Evolutionary conservation across 768 basidiomycete genomes (phyloP).

Genomic region (Boletellus ananas): DNA sequence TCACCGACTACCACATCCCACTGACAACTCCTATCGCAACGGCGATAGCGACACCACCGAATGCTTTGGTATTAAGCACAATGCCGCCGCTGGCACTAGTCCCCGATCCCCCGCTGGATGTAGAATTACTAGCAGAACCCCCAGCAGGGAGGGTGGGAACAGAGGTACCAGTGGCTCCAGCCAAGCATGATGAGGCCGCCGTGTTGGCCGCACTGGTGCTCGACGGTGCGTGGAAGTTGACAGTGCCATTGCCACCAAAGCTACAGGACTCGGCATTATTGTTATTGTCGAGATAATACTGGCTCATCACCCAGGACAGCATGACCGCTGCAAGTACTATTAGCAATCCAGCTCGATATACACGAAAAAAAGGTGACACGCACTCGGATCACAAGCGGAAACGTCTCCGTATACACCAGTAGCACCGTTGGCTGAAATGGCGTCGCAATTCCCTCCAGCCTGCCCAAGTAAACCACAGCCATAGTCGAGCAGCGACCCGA

Average conservation of each 20-base stretch:
- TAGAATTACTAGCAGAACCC: conserved; percentile 9
- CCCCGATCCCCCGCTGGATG: conserved; percentile 21
- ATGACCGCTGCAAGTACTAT: conserved; percentile 53
- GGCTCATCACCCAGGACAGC: conserved; percentile 78
- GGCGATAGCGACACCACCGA: conserved; percentile 37
- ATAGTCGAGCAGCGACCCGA: conserved; percentile 60
- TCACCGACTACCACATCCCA: no score
- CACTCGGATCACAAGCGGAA: conserved; percentile 78
- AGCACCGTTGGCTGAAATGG: conserved; percentile 69
- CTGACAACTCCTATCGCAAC: conserved; percentile 37
- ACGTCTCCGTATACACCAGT: conserved; percentile 74
- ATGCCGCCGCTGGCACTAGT: conserved; percentile 22
- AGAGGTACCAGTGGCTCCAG: conserved; percentile 60
- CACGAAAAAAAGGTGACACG: conserved; percentile 21
- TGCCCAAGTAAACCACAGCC: conserved; percentile 67
- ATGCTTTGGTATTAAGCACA: conserved; percentile 29
- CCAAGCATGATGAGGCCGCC: conserved; percentile 63
- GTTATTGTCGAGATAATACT: conserved; percentile 65
- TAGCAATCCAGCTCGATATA: neutral
- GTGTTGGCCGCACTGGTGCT: conserved; percentile 45
- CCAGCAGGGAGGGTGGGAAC: conserved; percentile 50
- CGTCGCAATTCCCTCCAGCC: conserved; percentile 55
- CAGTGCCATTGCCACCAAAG: conserved; percentile 82
- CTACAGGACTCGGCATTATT: conserved; percentile 61
- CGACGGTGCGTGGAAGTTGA: conserved; percentile 55